These are phyloP conservation scores for Moesziomyces aphidis DNA, from an alignment of 1,284 basidiomycete genomes.

Conservation along the genomic window DNA sequence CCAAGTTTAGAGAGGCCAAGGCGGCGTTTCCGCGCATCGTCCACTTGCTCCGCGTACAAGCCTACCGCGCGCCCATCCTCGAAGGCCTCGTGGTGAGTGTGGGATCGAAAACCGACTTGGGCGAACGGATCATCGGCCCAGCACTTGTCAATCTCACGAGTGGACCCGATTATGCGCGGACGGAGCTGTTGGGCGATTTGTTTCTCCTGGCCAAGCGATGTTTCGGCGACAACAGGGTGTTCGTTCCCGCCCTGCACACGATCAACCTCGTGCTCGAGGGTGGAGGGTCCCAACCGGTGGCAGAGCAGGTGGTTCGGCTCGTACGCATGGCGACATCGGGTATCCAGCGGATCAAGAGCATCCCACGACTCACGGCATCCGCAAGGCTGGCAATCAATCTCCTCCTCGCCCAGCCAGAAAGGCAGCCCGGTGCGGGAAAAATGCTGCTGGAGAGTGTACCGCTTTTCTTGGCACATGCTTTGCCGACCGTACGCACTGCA, in stretches of 20 bases:
- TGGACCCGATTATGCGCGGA: background rate
- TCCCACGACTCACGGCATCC: conserved; percentile 15
- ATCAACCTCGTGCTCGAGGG: conserved; percentile 51
- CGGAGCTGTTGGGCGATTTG: conserved; percentile 22
- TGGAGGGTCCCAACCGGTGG: conserved; percentile 4
- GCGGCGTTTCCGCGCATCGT: conserved; percentile 17
- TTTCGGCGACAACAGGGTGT: conserved; percentile 50
- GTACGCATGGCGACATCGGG: conserved; percentile 23
- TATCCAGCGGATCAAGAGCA: conserved; percentile 18
- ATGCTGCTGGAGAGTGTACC: background rate
- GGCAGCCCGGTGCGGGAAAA: too few relatives aligned
- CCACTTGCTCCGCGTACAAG: conserved; percentile 20
- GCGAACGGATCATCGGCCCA: conserved; percentile 38
- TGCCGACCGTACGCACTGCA: conserved; percentile 16
- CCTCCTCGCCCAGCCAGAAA: background rate
- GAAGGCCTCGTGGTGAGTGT: conserved; percentile 42
- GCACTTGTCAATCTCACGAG: conserved; percentile 5
- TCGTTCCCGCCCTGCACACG: conserved; percentile 45
- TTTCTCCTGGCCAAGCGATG: conserved; percentile 19
- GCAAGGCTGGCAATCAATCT: conserved; percentile 25
- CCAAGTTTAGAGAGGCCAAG: conserved; percentile 32
- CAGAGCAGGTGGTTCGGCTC: background rate
- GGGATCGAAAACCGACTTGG: conserved; percentile 48
- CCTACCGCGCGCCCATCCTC: conserved; percentile 22
- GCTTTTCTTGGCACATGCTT: conserved; percentile 20